Conservation (phyloP, 2,329 filamentous ascomycete genomes). For the Talaromyces sp. region DNA sequence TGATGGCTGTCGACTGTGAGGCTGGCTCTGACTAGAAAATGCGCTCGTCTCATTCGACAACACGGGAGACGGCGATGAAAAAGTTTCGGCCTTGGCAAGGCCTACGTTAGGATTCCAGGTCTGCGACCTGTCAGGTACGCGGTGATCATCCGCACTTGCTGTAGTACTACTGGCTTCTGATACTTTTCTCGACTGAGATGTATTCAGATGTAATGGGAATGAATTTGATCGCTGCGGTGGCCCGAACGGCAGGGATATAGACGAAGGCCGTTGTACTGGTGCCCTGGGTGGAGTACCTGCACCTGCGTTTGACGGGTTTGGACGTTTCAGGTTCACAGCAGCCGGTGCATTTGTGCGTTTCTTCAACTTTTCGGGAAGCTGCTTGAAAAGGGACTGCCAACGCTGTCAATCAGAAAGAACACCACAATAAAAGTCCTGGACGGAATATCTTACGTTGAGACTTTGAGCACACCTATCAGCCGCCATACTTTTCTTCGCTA, state of each 20-base stretch:
- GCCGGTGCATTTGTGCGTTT: slow-evolving; percentile 44
- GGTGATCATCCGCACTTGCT: slow-evolving; percentile 26
- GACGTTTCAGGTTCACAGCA: slow-evolving; percentile 46
- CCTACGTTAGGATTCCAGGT: slow-evolving; percentile 19
- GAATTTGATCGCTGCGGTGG: slow-evolving; percentile 33
- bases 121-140: slow-evolving; percentile 10
- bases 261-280: slow-evolving; percentile 14
- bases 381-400: slow-evolving; percentile 69
- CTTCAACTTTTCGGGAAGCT: slow-evolving; percentile 68
- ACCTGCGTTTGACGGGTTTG: slow-evolving; percentile 25
- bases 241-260: slow-evolving; percentile 11
- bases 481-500: slow-evolving; percentile 79
- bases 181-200: slow-evolving; percentile 12
- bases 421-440: neutral
- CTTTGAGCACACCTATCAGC: slow-evolving; percentile 79
- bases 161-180: slow-evolving; percentile 15
- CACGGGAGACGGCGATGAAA: slow-evolving; percentile 24
- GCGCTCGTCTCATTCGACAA: slow-evolving; percentile 18
- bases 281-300: slow-evolving; percentile 4
- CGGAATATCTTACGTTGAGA: slow-evolving; percentile 57
- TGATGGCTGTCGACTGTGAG: slow-evolving; percentile 15
- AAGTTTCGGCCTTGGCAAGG: slow-evolving; percentile 22
- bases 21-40: slow-evolving; percentile 15
- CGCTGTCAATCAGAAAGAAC: neutral
- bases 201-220: slow-evolving; percentile 30